Base-by-base conservation (phyloP, 768 basidiomycete genomes). In the Termitomyces titanicus region DNA sequence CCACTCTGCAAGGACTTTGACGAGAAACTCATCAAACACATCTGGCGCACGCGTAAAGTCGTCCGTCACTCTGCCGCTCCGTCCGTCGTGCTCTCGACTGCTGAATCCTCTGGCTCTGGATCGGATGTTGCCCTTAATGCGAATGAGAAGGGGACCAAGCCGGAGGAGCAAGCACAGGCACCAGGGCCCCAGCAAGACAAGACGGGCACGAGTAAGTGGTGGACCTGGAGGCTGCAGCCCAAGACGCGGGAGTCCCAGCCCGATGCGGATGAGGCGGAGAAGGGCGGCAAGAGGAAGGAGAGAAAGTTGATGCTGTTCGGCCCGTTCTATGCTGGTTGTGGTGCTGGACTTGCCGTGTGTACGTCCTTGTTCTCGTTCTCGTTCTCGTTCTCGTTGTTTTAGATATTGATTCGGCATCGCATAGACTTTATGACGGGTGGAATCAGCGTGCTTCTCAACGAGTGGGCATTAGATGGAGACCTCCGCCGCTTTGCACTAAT, bases 11-110 rank as follows among this genome's bases (percentile, higher is more conserved):
- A 79, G 50, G 89, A 89, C 63, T 87, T 91, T 60, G 87, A 91
- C 61, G 81, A 86, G 37, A 84, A 85, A 60, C 77, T 94, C 66
- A 90, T 93, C 74, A 83, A 84, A 63, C 85, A 88, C 63, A 86
- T 94, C 51, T 92, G 92, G 91, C 71, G 78, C 39, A 75, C 74
- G 10, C 77, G 83, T 20, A 59, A 67, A 20, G 57, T 63, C 13
- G 61, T 53, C 3, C 65, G 65, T 35, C 60, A 65, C 18, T 62
- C 64, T 20, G 37, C 44, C 45, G 31, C 55, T 50, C 51, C 59
- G 47, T 17, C 60, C 59, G 18, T 45, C 13, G 24, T 24, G 11
- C 2, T 33, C 9, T 44, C 51, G 3, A 24, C 22, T 9, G 6
- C 56, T 51, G 11, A 61, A 43, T 37, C 61, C 37, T 51, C 60